A percentile compares a stretch with the other conserved stretches of the same genome.
phyloP scores from a whole-genome alignment of 1,284 basidiomycete species.

The Leccinum griseonigrum region DNA sequence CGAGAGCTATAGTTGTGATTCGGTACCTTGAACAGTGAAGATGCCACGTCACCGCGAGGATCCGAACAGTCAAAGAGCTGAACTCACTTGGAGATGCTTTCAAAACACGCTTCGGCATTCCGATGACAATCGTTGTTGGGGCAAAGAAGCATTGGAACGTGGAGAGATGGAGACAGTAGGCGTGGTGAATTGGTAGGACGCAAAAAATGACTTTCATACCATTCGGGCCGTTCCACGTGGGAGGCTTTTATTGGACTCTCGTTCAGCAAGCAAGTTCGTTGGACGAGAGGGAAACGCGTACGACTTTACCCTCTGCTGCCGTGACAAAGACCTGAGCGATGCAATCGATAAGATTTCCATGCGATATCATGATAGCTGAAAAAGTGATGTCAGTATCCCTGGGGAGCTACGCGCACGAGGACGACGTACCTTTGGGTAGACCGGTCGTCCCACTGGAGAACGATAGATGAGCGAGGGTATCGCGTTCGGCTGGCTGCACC shows the following conservation, averaged over 20 bases:
- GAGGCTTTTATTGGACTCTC: constrained; percentile 33
- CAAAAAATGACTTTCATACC: constrained; percentile 48
- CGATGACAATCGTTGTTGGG: constrained; percentile 52
- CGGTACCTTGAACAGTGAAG: constrained; percentile 41
- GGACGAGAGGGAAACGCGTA: constrained; percentile 7
- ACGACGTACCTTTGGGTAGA: constrained; percentile 61
- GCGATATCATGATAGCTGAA: constrained; percentile 72
- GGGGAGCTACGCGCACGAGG: background rate
- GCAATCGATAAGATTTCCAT: constrained; percentile 59
- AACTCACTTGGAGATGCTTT: constrained; percentile 45
- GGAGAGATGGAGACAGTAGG: constrained; percentile 57
- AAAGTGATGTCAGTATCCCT: constrained; percentile 2
- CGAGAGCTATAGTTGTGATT: constrained; percentile 47
- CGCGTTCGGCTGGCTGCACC: constrained; percentile 45
- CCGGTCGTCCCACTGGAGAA: constrained; percentile 80
- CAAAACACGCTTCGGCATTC: constrained; percentile 47
- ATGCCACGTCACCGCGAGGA: background rate
- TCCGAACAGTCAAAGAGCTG: background rate
- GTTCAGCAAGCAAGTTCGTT: background rate
- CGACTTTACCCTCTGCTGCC: constrained; percentile 22
- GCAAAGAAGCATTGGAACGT: constrained; percentile 47
- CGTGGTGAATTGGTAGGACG: constrained; percentile 69
- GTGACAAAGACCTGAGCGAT: constrained; percentile 43
- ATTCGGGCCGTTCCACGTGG: constrained; percentile 39
- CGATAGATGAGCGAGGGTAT: constrained; percentile 68